Evolutionary conservation across 2,329 filamentous ascomycete genomes (phyloP), one percentile per base, ranked within the genome.

Genomic region (Botryosphaeria dothidea): DNA sequence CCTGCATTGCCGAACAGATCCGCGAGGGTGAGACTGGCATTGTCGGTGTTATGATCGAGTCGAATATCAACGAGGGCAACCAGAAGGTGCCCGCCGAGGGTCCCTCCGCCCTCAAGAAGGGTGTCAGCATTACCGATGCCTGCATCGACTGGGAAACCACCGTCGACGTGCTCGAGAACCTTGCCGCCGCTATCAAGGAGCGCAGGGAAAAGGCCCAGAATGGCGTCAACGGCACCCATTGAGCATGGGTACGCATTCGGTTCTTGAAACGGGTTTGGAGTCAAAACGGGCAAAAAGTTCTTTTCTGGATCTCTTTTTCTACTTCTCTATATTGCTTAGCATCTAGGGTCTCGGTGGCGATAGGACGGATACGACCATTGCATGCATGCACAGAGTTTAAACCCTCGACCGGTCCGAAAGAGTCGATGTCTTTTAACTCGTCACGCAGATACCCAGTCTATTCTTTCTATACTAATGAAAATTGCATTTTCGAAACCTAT

Each of bases 31-130:
- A 99, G 82, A 90, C 87, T 66, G 90, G 88, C 69, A 96, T 99
- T 72, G 87, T 98, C 69, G 95, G 93, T 77, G 92, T 98, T 75
- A 99, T 99, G 94, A 96, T 99, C 72, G 94, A 99, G 84, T 97
- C 92, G 75, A 94, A 98, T 81, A 94, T 98, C 84, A 88, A 94
- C 79, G 95, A 97, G 81, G 89, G 87, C 72, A 80, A 78, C 74
- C 81, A 84, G 70, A 97, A 97, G 83, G 92, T 96, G 0, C 92
- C 93, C 0, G 78, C 88, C 0, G 92, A 96, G 79, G 94, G 93
- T 8, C 90, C 91, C 7, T 78, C 87, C 0, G 91, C 80, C 7
- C 84, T 97, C 60, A 92, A 93, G 84, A 92, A 92, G 81, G 93
- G 93, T 70, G 91, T 97, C 73, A 94, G 90, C 79, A 97, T 97